phyloP scores from a whole-genome alignment of 1,284 basidiomycete species.

The Boletus sp. region DNA sequence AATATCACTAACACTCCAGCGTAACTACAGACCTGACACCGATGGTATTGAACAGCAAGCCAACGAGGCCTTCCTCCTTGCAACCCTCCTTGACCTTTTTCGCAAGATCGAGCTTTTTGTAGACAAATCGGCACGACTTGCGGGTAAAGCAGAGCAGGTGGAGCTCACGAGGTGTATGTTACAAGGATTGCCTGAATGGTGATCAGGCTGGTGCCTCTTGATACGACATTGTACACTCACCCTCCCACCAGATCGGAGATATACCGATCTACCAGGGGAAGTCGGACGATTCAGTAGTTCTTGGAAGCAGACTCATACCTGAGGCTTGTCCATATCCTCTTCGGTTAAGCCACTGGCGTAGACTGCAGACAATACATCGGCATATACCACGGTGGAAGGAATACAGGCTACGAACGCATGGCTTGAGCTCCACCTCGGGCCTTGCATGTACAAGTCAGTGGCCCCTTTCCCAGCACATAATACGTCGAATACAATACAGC shows the following conservation, averaged over 20 bases:
- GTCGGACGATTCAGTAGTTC: constrained; percentile 2
- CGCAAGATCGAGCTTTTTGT: constrained; percentile 66
- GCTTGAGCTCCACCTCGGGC: constrained; percentile 74
- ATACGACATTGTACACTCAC: constrained; percentile 36
- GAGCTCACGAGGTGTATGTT: constrained; percentile 67
- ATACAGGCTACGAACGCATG: constrained; percentile 57
- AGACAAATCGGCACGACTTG: constrained; percentile 9
- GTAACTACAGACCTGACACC: constrained; percentile 60
- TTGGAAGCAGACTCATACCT: constrained; percentile 41
- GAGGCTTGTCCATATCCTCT: constrained; percentile 78
- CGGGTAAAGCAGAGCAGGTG: not conserved
- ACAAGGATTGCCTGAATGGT: constrained; percentile 67
- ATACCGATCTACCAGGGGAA: constrained; percentile 62
- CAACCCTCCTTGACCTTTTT: constrained; percentile 75
- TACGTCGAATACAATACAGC: not conserved
- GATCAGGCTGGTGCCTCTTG: constrained; percentile 8
- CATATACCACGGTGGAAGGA: not conserved
- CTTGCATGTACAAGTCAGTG: constrained; percentile 33
- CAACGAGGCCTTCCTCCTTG: constrained; percentile 69
- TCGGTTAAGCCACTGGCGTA: constrained; percentile 75
- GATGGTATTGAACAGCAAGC: constrained; percentile 76
- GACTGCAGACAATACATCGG: constrained; percentile 41
- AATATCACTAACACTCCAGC: not conserved
- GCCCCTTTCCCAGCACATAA: not conserved
- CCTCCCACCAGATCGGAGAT: constrained; percentile 85